Conservation (phyloP, 2,329 filamentous ascomycete genomes). For the Claviceps maximensis region DNA sequence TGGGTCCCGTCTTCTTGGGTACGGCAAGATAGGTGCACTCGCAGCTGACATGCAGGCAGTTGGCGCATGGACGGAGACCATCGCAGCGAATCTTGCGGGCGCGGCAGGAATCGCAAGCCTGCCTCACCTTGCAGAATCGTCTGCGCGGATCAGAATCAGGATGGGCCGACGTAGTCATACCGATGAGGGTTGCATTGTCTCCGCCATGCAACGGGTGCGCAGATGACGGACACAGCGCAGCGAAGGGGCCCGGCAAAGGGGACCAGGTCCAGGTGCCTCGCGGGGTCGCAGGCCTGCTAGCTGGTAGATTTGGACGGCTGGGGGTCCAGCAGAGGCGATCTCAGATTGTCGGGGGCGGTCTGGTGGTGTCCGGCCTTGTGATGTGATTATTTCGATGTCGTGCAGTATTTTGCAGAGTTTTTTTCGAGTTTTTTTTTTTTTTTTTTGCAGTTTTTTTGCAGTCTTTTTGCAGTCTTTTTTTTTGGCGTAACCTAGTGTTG, state of each 20-base stretch:
- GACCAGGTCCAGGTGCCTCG: too few relatives aligned
- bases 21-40: conserved; percentile 18
- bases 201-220: not conserved
- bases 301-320: too few relatives aligned
- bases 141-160: not conserved
- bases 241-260: not conserved
- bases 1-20: conserved; percentile 19
- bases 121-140: conserved; percentile 11
- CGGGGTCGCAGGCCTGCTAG: too few relatives aligned
- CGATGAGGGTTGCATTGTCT: conserved; percentile 2
- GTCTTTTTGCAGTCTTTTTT: too few relatives aligned
- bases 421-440: too few relatives aligned
- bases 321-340: too few relatives aligned
- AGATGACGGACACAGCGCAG: not conserved
- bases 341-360: too few relatives aligned
- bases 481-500: too few relatives aligned
- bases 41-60: conserved; percentile 10
- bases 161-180: conserved; percentile 1
- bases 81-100: conserved; percentile 18
- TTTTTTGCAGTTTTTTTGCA: too few relatives aligned
- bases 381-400: too few relatives aligned
- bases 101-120: conserved; percentile 20
- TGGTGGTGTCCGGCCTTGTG: too few relatives aligned
- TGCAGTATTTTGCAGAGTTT: too few relatives aligned
- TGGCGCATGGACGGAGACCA: conserved; percentile 14